Evolutionary conservation across 2,329 filamentous ascomycete species (phyloP).

Genomic region (Xylaria sp.): DNA sequence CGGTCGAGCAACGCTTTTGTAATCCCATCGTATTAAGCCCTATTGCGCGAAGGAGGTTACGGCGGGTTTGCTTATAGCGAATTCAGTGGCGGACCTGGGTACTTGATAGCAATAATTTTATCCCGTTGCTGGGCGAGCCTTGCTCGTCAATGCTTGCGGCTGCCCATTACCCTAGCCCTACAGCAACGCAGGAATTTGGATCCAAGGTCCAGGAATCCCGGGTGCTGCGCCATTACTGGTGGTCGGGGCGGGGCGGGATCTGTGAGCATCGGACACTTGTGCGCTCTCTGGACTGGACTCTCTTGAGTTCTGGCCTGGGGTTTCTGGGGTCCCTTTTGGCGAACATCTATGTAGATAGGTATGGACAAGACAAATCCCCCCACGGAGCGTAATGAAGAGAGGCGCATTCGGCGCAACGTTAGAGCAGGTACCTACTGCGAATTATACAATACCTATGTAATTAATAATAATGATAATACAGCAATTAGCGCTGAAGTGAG

Average conservation of each 20-base stretch:
- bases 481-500: constrained; percentile 13
- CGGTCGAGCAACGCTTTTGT: constrained; percentile 38
- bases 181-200: constrained; percentile 29
- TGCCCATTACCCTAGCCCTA: constrained; percentile 35
- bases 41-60: constrained; percentile 17
- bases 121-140: constrained; percentile 30
- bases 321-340: background rate
- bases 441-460: background rate
- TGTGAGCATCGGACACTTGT: constrained; percentile 21
- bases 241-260: constrained; percentile 45
- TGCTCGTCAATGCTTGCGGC: constrained; percentile 28
- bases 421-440: background rate
- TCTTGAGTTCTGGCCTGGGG: background rate
- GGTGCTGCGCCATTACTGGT: constrained; percentile 37
- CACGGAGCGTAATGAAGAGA: background rate
- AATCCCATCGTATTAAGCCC: constrained; percentile 32
- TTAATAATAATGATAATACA: background rate
- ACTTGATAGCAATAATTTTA: constrained; percentile 2
- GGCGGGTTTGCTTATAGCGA: constrained; percentile 5
- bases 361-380: background rate
- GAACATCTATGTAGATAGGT: constrained; percentile 8
- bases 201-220: constrained; percentile 40
- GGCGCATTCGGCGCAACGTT: constrained; percentile 9
- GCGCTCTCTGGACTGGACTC: constrained; percentile 8
- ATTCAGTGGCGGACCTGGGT: constrained; percentile 10